These are phyloP conservation scores for Sporothrix schenckii DNA, from an alignment of 2,329 filamentous ascomycete genomes.

Conservation along the genomic window DNA sequence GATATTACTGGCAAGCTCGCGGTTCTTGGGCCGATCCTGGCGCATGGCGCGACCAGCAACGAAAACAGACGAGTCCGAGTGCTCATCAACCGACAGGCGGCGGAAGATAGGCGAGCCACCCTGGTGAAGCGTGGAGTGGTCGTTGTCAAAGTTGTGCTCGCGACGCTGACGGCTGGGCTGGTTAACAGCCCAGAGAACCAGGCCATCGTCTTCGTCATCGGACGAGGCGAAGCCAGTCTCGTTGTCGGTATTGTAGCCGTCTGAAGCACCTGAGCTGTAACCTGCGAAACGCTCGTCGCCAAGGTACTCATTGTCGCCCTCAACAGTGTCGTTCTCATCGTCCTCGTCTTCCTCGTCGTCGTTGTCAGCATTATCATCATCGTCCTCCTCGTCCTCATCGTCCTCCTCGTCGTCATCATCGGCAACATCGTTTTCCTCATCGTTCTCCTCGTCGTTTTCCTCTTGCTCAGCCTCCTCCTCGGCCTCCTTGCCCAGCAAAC, in stretches of 20 bases:
- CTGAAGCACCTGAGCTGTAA: constrained; percentile 58
- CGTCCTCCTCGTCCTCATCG: constrained; percentile 55
- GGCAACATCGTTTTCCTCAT: constrained; percentile 54
- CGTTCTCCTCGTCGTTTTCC: constrained; percentile 63
- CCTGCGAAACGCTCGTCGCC: constrained; percentile 56
- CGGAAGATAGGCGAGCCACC: constrained; percentile 44
- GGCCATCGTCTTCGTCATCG: constrained; percentile 71
- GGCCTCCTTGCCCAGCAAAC: constrained; percentile 81
- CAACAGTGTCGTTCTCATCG: constrained; percentile 55
- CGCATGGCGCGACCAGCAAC: constrained; percentile 51
- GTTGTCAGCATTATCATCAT: constrained; percentile 38
- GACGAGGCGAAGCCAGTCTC: constrained; percentile 70
- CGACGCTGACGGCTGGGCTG: constrained; percentile 36
- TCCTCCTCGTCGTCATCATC: constrained; percentile 57
- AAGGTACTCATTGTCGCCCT: constrained; percentile 56
- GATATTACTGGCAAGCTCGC: constrained; percentile 48
- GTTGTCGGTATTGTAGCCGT: constrained; percentile 75
- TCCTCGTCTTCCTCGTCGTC: constrained; percentile 54
- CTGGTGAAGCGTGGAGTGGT: constrained; percentile 46
- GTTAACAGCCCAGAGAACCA: constrained; percentile 59
- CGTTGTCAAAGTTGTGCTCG: constrained; percentile 35
- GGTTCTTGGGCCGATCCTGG: constrained; percentile 42
- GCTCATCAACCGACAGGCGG: constrained; percentile 43
- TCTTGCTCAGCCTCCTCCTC: constrained; percentile 84
- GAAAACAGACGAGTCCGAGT: constrained; percentile 65